Conservation (phyloP, 805 yeast genomes). For the Lachancea mirantina region DNA sequence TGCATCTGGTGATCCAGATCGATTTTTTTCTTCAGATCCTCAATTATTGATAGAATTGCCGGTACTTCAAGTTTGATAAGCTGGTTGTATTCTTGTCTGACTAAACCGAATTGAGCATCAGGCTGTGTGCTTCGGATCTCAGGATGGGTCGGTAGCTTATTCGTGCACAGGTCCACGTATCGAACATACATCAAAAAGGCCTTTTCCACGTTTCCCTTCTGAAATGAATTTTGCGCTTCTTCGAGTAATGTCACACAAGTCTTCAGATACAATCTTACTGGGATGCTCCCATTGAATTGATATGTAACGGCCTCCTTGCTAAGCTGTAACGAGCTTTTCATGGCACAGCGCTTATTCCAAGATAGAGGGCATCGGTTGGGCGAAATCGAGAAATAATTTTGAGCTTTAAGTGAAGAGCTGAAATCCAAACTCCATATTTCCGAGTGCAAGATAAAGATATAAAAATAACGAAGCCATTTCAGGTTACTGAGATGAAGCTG, state of each 20-base stretch:
- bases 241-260: constrained; percentile 41
- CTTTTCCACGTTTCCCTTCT: constrained; percentile 38
- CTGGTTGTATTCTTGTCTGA: constrained; percentile 22
- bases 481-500: too few relatives aligned
- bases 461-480: too few relatives aligned
- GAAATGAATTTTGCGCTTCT: constrained; percentile 34
- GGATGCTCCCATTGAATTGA: constrained; percentile 44
- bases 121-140: constrained; percentile 8
- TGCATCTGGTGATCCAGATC: constrained; percentile 18
- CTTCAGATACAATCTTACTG: constrained; percentile 49
- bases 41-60: constrained; percentile 24
- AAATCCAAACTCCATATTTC: too few relatives aligned
- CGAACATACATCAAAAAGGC: constrained; percentile 53
- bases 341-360: too few relatives aligned
- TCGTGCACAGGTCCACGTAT: constrained; percentile 43
- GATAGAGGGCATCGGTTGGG: too few relatives aligned
- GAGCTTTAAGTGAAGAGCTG: too few relatives aligned
- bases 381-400: too few relatives aligned
- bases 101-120: constrained; percentile 8
- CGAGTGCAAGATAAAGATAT: too few relatives aligned
- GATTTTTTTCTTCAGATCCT: constrained; percentile 21
- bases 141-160: constrained; percentile 27
- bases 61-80: constrained; percentile 29
- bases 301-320: constrained; percentile 45
- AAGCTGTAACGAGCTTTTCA: constrained; percentile 13